Evolutionary conservation across 805 yeast species (phyloP), one percentile per base, ranked within the genome.

Genomic region (Pichia nanzhaoensis): DNA sequence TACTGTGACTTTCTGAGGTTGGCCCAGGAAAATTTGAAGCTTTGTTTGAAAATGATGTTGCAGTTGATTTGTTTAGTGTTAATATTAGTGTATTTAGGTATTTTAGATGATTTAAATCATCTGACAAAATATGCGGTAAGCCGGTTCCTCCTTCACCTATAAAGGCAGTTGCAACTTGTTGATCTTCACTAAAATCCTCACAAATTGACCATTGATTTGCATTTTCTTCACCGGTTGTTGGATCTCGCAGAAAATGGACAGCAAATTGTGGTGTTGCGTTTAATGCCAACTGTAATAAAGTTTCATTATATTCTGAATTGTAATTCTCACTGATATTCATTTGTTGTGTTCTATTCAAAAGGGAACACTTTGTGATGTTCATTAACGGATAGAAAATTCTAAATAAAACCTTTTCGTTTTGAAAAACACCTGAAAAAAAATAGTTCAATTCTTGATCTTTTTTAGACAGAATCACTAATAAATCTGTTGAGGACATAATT

Each of bases 121-220:
- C 93, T 20, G 77, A 80, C 34, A 84, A 63, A 2, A 82, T 76
- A 61, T 84, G 93, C 1, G 90, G 89, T 13, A 78, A 68, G 18
- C 74, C 73, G 3, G 78, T 69, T 2, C 86, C 85, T 3, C 78
- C 79, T 27, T 72, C 75, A 16, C 73, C 71, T 27, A 71, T 66
- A 57, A 68, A 78, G 0, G 93, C 91, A 47, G 72, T 74, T 44
- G 77, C 78, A 5, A 85, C 93, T 58, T 84, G 91, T 55, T 82
- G 88, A 13, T 86, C 90, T 55, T 84, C 93, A 47, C 87, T 80
- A 53, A 85, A 85, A 63, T 85, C 95, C 47, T 83, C 91, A 62
- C 91, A 84, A 21, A 83, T 80, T 1, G 85, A 80, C 90, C 90
- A 82, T 54, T 79, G 84, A 58, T 81, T 81, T 20, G 71, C 61